Evolutionary conservation across 2,329 filamentous ascomycete species (phyloP).

Genomic region (Verticillium klebahnii): DNA sequence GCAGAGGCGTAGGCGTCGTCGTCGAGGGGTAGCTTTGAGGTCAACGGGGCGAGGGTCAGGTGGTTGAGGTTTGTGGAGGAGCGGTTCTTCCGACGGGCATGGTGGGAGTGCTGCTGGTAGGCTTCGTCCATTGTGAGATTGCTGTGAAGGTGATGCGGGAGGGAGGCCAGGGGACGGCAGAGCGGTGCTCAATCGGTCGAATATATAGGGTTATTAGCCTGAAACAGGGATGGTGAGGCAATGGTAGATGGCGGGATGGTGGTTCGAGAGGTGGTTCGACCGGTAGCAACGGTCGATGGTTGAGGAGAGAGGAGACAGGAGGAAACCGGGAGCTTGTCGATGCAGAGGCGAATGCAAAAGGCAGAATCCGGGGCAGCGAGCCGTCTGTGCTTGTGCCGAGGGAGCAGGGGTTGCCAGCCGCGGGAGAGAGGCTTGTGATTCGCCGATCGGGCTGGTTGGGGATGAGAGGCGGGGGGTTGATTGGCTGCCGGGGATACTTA

Average conservation of each 20-base stretch:
- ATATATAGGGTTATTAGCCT: background rate
- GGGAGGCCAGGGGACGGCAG: background rate
- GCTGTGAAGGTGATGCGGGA: background rate
- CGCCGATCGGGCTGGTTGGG: background rate
- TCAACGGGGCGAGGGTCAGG: slow-evolving; percentile 60
- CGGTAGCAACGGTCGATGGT: background rate
- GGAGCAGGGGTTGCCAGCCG: background rate
- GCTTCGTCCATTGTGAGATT: slow-evolving; percentile 51
- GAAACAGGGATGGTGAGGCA: background rate
- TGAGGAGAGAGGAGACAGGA: background rate
- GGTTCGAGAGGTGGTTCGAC: background rate
- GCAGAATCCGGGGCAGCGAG: background rate
- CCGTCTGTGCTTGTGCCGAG: background rate
- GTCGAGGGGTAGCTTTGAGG: slow-evolving; percentile 53
- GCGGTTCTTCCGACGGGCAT: slow-evolving; percentile 52
- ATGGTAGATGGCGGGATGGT: background rate
- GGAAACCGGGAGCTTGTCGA: background rate
- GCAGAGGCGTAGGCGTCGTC: slow-evolving; percentile 40
- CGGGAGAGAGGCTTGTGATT: background rate
- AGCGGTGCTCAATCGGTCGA: background rate
- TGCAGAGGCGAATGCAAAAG: background rate
- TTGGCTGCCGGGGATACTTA: background rate
- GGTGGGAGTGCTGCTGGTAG: slow-evolving; percentile 56
- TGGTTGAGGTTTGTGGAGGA: slow-evolving; percentile 56
- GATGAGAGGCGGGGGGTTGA: background rate